Percentiles rank a stretch among this genome's conserved stretches.
Conservation (phyloP, 2,329 filamentous ascomycete species). For the Cryphonectria naterciae region DNA sequence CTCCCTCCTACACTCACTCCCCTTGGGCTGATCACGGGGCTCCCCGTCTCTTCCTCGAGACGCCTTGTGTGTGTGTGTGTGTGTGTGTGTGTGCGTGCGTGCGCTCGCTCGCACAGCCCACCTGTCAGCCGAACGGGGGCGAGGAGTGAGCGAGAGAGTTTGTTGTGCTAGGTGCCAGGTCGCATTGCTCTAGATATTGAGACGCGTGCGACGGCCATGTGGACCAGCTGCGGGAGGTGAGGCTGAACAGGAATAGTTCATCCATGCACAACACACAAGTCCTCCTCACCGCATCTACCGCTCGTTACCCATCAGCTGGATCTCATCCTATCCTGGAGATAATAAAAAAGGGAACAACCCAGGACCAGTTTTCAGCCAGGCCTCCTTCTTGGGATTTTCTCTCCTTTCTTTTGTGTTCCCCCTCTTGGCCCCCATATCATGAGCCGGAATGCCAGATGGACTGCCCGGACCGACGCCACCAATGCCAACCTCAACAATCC, state of each 20-base stretch:
- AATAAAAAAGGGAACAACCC: not conserved
- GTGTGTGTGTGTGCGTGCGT: no score
- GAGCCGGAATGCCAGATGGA: slow-evolving; percentile 36
- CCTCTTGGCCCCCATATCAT: slow-evolving; percentile 25
- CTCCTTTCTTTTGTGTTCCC: not conserved
- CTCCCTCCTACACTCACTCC: slow-evolving; percentile 21
- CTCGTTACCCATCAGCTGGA: slow-evolving; percentile 27
- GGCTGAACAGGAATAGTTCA: slow-evolving; percentile 28
- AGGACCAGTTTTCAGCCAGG: not conserved
- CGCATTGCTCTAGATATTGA: slow-evolving; percentile 23
- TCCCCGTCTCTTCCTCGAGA: not conserved
- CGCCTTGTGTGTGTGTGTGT: not conserved
- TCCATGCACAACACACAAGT: slow-evolving; percentile 1
- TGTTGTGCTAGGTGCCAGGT: not conserved
- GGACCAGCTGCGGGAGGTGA: slow-evolving; percentile 29
- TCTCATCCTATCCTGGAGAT: slow-evolving; percentile 23
- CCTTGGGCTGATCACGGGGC: slow-evolving; percentile 29
- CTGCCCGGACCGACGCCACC: slow-evolving; percentile 29
- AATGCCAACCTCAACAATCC: slow-evolving; percentile 31
- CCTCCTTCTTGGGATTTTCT: not conserved
- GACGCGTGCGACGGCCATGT: slow-evolving; percentile 39
- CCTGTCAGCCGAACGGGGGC: slow-evolving; percentile 22
- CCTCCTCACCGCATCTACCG: slow-evolving; percentile 8
- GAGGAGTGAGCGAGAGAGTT: slow-evolving; percentile 16
- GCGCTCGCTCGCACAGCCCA: not conserved